Conservation (phyloP, 225 moss, liverwort and hornwort species). For the Asterella californica region DNA sequence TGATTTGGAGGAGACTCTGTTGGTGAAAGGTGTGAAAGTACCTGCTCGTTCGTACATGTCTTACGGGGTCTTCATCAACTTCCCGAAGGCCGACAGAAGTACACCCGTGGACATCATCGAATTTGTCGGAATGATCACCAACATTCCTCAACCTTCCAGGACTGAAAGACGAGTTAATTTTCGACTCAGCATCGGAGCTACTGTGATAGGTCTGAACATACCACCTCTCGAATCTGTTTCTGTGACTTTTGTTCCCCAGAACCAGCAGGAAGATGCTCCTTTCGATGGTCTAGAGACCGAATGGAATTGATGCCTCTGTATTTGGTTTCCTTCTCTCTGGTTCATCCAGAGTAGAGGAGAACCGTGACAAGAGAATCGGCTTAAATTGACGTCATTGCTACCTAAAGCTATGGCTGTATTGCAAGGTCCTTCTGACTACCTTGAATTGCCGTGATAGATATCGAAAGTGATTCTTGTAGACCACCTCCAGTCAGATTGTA, state of each 20-base stretch:
- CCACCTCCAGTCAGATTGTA: no score
- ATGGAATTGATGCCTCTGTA: not conserved
- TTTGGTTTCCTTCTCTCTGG: no score
- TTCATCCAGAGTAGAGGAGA: no score
- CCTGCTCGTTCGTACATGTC: constrained; percentile 9
- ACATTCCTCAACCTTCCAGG: not conserved
- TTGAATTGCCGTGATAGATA: no score
- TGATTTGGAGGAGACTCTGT: constrained; percentile 36
- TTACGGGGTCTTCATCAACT: constrained; percentile 46
- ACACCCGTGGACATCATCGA: not conserved
- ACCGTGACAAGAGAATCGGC: no score
- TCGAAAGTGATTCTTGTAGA: no score
- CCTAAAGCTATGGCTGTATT: no score
- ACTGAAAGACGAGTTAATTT: not conserved
- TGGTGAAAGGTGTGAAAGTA: constrained; percentile 36
- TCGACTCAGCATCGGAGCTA: not conserved
- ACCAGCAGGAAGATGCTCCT: not conserved
- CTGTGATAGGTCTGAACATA: not conserved
- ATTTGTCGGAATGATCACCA: not conserved
- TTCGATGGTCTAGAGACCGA: not conserved
- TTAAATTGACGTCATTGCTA: no score
- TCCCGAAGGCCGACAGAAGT: constrained; percentile 29
- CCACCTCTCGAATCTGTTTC: not conserved
- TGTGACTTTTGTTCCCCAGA: not conserved
- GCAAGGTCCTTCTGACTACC: no score